Evolutionary conservation across 1,139 yeast species (phyloP), one percentile per base, ranked within the genome.

Genomic region (Geotrichum candidum): DNA sequence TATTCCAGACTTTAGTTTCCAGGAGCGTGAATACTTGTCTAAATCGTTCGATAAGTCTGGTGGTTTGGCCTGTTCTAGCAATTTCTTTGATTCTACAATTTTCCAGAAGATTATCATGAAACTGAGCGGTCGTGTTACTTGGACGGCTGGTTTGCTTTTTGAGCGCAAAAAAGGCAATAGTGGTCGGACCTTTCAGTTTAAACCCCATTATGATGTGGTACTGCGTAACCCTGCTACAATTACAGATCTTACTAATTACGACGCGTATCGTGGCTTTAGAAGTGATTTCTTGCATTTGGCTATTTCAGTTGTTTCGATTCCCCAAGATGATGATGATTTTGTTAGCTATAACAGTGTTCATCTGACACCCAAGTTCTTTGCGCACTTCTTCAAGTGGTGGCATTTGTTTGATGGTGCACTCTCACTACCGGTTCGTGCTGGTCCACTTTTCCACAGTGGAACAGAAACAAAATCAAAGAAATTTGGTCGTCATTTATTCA

Each of bases 331-430:
- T 0, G 73, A 70, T 7, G 51, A 48, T 18, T 45, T 60, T 31
- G 61, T 66, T 23, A 67, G 73, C 70, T 84, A 83, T 68, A 92
- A 91, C 73, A 81, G 91, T 0, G 82, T 87, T 18, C 95, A 91
- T 72, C 75, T 92, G 53, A 81, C 96, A 0, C 97, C 97, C 0
- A 74, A 80, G 51, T 80, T 87, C 0, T 78, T 90, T 65, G 74
- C 76, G 13, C 88, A 88, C 68, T 92, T 92, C 76, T 84, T 83
- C 69, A 75, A 77, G 51, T 94, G 98, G 98, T 91, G 97, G 96
- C 76, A 80, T 57, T 80, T 87, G 60, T 84, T 94, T 69, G 84
- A 87, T 31, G 84, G 89, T 54, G 82, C 83, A 41, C 77, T 87
- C 38, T 86, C 96, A 4, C 77, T 90, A 48, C 97, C 98, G 0